phyloP scores from a whole-genome alignment of 495 filamentous ascomycete species.

The Jackrogersella multiformis region DNA sequence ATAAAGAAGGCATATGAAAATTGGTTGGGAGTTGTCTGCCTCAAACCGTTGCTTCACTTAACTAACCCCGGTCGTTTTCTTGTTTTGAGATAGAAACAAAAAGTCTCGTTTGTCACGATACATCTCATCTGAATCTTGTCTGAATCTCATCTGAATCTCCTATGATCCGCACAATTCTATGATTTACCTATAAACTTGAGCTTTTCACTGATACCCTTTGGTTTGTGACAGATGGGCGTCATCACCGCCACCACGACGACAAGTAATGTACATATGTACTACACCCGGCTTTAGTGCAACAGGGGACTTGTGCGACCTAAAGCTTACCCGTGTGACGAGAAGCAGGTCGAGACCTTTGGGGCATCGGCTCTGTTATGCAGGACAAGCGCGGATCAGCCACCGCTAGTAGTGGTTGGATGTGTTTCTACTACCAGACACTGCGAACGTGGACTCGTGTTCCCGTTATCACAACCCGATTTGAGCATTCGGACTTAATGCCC shows the following conservation, averaged over 20 bases:
- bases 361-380: conserved; percentile 18
- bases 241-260: conserved; percentile 41
- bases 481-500: conserved; percentile 6
- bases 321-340: conserved; percentile 15
- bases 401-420: conserved; percentile 1
- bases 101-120: conserved; percentile 25
- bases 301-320: conserved; percentile 10
- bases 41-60: conserved; percentile 3
- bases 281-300: conserved; percentile 27
- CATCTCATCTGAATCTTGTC: conserved; percentile 20
- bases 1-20: conserved; percentile 20
- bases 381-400: conserved; percentile 19
- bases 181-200: conserved; percentile 26
- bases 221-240: conserved; percentile 51
- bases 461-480: conserved; percentile 12
- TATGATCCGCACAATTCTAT: conserved; percentile 33
- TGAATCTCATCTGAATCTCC: conserved; percentile 40
- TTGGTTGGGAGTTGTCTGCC: conserved; percentile 16
- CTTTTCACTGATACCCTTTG: conserved; percentile 43
- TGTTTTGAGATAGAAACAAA: conserved; percentile 41
- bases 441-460: conserved; percentile 8
- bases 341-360: conserved; percentile 20
- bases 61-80: conserved; percentile 30
- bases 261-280: conserved; percentile 13
- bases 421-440: conserved; percentile 12